These are phyloP conservation scores for Penicillium flavigenum DNA, from an alignment of 495 filamentous ascomycete species.

Conservation along the genomic window DNA sequence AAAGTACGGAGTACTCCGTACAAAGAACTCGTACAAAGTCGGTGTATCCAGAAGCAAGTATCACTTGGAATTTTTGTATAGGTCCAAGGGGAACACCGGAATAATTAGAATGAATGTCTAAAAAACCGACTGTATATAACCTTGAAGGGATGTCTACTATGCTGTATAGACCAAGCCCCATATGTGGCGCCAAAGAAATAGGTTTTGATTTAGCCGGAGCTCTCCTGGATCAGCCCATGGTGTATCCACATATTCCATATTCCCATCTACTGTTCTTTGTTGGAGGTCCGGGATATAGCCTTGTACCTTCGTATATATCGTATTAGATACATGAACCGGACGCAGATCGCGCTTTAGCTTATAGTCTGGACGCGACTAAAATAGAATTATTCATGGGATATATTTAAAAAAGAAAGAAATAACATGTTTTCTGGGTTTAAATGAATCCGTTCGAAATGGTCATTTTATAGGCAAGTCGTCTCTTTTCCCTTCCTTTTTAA, in stretches of 20 bases:
- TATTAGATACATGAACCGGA: slow-evolving; percentile 15
- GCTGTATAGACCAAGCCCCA: neutral
- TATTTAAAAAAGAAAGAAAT: neutral
- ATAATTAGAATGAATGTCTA: too few species aligned
- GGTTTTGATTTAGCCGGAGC: neutral
- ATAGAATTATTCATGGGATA: slow-evolving; percentile 5
- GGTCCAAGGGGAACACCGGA: neutral
- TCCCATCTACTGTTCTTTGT: neutral
- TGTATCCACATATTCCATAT: neutral
- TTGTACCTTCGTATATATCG: neutral
- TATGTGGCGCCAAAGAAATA: neutral
- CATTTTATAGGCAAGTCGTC: neutral
- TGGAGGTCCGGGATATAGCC: neutral
- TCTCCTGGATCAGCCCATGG: slow-evolving; percentile 16
- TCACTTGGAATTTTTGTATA: neutral
- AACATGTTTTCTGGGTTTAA: neutral
- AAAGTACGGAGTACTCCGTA: neutral
- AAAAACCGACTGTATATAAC: neutral
- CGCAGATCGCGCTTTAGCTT: slow-evolving; percentile 11
- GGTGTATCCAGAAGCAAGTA: neutral
- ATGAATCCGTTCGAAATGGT: neutral
- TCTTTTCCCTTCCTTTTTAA: slow-evolving; percentile 13
- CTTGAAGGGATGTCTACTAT: neutral
- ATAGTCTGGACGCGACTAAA: slow-evolving; percentile 10
- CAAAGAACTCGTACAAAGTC: neutral